phyloP scores from a whole-genome alignment of 805 yeast genomes.

The Blastobotrys muscicola region DNA sequence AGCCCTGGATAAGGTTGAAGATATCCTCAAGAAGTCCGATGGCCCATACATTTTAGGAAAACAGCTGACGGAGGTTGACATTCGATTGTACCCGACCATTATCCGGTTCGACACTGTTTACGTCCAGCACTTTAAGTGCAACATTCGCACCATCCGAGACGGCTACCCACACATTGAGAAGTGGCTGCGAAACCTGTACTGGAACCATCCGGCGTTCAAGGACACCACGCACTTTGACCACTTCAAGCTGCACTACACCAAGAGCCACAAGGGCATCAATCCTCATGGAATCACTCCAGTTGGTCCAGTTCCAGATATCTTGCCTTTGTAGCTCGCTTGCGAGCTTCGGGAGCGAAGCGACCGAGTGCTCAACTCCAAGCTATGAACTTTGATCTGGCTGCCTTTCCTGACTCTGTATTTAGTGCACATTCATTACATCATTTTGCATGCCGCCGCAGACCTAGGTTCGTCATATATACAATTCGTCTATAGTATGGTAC shows the following conservation, averaged over 20 bases:
- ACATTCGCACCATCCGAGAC: slow-evolving; percentile 65
- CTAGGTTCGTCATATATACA: not conserved
- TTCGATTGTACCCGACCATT: slow-evolving; percentile 78
- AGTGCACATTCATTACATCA: not conserved
- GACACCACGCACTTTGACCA: slow-evolving; percentile 82
- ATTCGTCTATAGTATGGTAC: not conserved
- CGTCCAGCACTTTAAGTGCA: slow-evolving; percentile 92
- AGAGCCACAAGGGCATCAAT: slow-evolving; percentile 71
- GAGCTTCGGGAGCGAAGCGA: too few species aligned
- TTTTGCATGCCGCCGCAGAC: not conserved
- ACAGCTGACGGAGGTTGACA: slow-evolving; percentile 78
- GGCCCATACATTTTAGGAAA: slow-evolving; percentile 49
- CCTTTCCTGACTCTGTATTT: not conserved
- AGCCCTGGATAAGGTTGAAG: slow-evolving; percentile 62
- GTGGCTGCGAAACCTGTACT: slow-evolving; percentile 78
- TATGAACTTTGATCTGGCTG: too few species aligned
- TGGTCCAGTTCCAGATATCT: slow-evolving; percentile 78
- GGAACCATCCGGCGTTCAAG: slow-evolving; percentile 65
- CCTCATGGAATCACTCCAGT: slow-evolving; percentile 77
- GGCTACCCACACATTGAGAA: slow-evolving; percentile 71
- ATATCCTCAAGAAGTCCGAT: slow-evolving; percentile 35
- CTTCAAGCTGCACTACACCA: slow-evolving; percentile 85
- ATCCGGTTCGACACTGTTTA: slow-evolving; percentile 89
- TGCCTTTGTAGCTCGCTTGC: slow-evolving; percentile 40
- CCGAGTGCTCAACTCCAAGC: too few species aligned